Base-by-base conservation (phyloP, 2,329 filamentous ascomycete species). In the Phoma sp. region DNA sequence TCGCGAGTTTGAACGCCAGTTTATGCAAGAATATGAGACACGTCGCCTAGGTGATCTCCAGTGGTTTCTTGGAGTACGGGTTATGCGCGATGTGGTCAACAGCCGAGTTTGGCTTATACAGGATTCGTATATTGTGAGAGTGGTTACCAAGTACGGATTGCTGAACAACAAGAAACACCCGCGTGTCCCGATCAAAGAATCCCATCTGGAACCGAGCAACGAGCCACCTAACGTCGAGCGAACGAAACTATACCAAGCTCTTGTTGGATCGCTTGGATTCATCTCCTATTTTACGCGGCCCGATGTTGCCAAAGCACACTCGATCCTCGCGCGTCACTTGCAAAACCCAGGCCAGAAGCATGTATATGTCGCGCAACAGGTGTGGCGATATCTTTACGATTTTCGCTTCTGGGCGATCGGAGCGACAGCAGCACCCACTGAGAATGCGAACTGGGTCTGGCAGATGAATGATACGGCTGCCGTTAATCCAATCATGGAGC, bases 181-280 rank as follows among this genome's bases (percentile, higher is more conserved):
- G 19, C 4, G 6, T 6, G 10, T 13, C 6, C 36, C 36, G 12
- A 6, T 38, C 19, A 38, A 8, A 2, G 21, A 22, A 2, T 7
- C 12, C 13, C 13, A 8, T 13, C 19, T 38, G 12, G 13, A 5
- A 6, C 32, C 32, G 5, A 15, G 15, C 15, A 15, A 13, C 9
- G 32, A n/a, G 9, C 6, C 6, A 13, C 9, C 32, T 6, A n/a
- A 35, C 15, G 32, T 5, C 10, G 15, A 6, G 32, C 15, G 9
- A 4, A 35, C 10, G 15, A n/a, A 13, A 5, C 5, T 4, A 13
- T 43, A 9, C 64, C 37, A 65, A 21, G n/a, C 59, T 32, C 46
- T 55, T 12, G 47, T 67, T 38, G 57, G 63, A 6, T 61, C 37
- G 1, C 38, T 67, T 12, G 54, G 47, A 8, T 68, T 55, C 40